A percentile compares a stretch with the other conserved stretches of the same genome.
These are phyloP conservation scores for Neurospora sp. DNA, from an alignment of 495 filamentous ascomycete species.

Conservation along the genomic window DNA sequence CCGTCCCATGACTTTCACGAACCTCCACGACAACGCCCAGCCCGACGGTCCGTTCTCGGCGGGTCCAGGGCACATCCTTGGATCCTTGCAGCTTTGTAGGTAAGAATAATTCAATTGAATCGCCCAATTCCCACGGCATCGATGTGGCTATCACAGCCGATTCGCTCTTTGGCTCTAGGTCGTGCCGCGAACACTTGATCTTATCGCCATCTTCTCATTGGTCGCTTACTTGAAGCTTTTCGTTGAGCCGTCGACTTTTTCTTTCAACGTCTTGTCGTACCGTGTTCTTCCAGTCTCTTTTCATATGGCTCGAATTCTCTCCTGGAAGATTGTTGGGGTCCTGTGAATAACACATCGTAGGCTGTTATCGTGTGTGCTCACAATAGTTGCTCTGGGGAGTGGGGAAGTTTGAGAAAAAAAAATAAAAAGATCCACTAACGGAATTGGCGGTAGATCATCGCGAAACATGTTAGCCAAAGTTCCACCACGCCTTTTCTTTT, in stretches of 20 bases:
- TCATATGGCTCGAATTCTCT: background rate
- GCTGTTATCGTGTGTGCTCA: background rate
- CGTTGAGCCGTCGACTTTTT: background rate
- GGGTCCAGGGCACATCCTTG: background rate
- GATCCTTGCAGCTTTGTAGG: background rate
- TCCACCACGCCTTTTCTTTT: background rate
- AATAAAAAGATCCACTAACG: background rate
- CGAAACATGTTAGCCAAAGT: background rate
- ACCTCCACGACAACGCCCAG: background rate
- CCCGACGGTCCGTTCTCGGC: background rate
- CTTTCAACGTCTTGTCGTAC: background rate
- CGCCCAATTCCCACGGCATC: constrained; percentile 2
- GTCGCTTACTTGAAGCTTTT: background rate
- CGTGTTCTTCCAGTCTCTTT: background rate
- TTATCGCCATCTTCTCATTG: constrained; percentile 6
- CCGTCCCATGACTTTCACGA: background rate
- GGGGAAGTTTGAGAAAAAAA: background rate
- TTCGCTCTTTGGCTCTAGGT: constrained; percentile 3
- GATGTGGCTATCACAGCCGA: constrained; percentile 2
- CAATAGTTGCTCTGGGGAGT: background rate
- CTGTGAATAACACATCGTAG: no score
- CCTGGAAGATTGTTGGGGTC: background rate
- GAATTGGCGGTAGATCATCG: background rate
- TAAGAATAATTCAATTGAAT: constrained; percentile 12
- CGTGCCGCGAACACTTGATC: background rate